Evolutionary conservation across 139 green algal genomes (phyloP).

Genomic region (Bryopsis sp.): DNA sequence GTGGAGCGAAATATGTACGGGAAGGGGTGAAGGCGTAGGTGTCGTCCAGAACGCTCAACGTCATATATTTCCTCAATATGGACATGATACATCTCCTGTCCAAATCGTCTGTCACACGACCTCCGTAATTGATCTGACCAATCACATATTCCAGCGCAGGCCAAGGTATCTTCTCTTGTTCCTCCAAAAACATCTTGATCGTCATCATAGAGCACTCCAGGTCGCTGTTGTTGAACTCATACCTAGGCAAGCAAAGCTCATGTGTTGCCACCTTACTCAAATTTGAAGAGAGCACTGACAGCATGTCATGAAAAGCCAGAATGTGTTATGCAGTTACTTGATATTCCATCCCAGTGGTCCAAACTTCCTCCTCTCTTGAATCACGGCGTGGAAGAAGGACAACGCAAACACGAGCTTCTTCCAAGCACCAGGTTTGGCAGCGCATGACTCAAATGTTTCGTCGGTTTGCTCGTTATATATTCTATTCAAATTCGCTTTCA

Average conservation of each 20-base stretch:
- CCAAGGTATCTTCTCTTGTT: conserved; percentile 60
- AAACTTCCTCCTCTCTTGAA: conserved; percentile 82
- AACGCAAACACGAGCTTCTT: conserved; percentile 58
- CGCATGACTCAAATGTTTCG: conserved; percentile 39
- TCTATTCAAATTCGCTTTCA: conserved; percentile 66
- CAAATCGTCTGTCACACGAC: conserved; percentile 77
- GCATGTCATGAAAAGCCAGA: too few species aligned
- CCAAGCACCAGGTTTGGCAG: conserved; percentile 39
- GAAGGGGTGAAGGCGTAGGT: conserved; percentile 46
- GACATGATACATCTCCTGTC: conserved; percentile 68
- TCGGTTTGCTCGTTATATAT: conserved; percentile 50
- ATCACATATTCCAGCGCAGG: conserved; percentile 72
- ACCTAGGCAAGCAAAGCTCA: conserved; percentile 25
- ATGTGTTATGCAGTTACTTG: too few species aligned
- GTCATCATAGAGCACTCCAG: conserved; percentile 68
- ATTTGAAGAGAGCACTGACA: too few species aligned
- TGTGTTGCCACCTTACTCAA: background rate
- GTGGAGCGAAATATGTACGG: conserved; percentile 32
- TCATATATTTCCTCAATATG: conserved; percentile 64
- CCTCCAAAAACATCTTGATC: conserved; percentile 62
- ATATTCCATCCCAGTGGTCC: conserved; percentile 84
- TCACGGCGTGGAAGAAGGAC: conserved; percentile 64
- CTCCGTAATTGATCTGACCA: conserved; percentile 83
- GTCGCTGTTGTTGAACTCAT: conserved; percentile 78
- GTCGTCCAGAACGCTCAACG: conserved; percentile 43